Evolutionary conservation across 2,329 filamentous ascomycete species (phyloP).

Genomic region (Magnaporthiopsis poae): DNA sequence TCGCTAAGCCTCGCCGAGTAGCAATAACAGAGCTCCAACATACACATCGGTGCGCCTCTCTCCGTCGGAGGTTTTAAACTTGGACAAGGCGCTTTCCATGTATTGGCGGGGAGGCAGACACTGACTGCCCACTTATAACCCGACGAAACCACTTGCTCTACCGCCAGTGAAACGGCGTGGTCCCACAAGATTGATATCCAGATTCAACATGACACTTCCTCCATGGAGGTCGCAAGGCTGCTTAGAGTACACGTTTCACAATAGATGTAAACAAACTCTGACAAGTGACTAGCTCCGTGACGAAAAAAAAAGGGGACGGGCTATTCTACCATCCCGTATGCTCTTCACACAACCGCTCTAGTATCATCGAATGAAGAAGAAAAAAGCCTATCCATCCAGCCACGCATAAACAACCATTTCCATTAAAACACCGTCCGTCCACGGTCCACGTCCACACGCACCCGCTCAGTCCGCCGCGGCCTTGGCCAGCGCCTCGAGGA

Average conservation of each 20-base stretch:
- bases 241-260: background rate
- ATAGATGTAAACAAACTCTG: too few species aligned
- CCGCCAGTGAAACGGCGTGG: background rate
- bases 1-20: background rate
- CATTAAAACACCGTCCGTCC: too few species aligned
- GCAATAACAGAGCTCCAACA: too few species aligned
- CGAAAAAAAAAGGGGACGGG: too few species aligned
- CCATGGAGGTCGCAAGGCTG: background rate
- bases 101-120: background rate
- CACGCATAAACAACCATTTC: background rate
- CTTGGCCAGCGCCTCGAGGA: slow-evolving; percentile 80
- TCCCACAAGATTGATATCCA: background rate
- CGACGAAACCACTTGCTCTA: background rate
- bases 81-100: too few species aligned
- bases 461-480: slow-evolving; percentile 56
- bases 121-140: too few species aligned
- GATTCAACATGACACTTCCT: background rate
- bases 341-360: background rate
- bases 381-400: background rate
- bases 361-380: background rate
- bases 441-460: background rate
- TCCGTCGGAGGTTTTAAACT: too few species aligned
- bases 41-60: too few species aligned
- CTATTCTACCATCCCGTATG: too few species aligned
- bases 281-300: too few species aligned